These are phyloP conservation scores for Sphaerulina vaccinii DNA, from an alignment of 2,329 filamentous ascomycete genomes.

Conservation along the genomic window DNA sequence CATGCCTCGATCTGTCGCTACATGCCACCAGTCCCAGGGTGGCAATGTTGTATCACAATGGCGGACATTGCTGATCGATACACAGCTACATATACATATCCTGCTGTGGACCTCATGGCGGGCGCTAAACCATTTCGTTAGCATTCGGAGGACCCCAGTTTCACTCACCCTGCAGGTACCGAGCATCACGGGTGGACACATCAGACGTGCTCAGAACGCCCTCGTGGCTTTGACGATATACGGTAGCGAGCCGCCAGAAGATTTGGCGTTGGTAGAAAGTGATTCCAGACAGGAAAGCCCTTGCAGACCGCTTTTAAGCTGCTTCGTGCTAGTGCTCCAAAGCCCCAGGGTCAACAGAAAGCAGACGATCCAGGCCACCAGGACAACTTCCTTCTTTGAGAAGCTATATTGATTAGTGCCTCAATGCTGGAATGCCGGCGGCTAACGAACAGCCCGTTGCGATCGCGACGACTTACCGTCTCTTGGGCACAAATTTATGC, in stretches of 20 bases:
- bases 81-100: too few species aligned
- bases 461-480: constrained; percentile 1
- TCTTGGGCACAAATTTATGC: neutral
- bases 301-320: neutral
- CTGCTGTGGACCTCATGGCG: too few species aligned
- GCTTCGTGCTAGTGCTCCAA: neutral
- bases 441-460: constrained; percentile 2
- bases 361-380: neutral
- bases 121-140: too few species aligned
- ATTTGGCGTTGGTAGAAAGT: neutral
- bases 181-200: neutral
- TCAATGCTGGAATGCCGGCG: constrained; percentile 2
- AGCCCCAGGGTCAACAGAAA: neutral
- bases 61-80: too few species aligned
- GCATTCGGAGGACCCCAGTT: too few species aligned
- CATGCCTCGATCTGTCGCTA: too few species aligned
- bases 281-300: neutral
- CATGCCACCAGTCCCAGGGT: too few species aligned
- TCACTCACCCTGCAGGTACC: neutral
- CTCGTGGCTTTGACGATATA: neutral
- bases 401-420: neutral
- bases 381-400: neutral
- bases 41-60: too few species aligned
- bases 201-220: neutral
- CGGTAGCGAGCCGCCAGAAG: neutral